Evolutionary conservation across 768 basidiomycete species (phyloP), one percentile per base, ranked within the genome.

Genomic region (Agrocybe praecox): DNA sequence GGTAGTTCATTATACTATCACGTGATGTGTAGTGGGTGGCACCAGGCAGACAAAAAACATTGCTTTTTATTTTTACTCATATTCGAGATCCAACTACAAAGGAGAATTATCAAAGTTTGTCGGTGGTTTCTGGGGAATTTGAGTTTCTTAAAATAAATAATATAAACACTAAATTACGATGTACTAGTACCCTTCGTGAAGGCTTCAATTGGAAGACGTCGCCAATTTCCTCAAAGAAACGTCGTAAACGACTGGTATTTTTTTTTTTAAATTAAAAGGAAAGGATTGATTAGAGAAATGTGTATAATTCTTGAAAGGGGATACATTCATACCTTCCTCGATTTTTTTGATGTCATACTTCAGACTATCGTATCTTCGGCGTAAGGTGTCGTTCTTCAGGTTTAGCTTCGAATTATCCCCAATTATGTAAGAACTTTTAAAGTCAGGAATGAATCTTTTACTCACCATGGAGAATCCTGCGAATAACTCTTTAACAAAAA

Each of bases 261-360:
- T n/a, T n/a, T n/a, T n/a, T n/a, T n/a, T n/a, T n/a, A n/a, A n/a
- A n/a, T n/a, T n/a, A n/a, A n/a, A n/a, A n/a, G n/a, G n/a, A n/a
- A n/a, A n/a, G n/a, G n/a, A n/a, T n/a, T n/a, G n/a, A n/a, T n/a
- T n/a, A n/a, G n/a, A n/a, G n/a, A n/a, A n/a, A n/a, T n/a, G n/a
- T n/a, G n/a, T n/a, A n/a, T n/a, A n/a, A n/a, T n/a, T n/a, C n/a
- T n/a, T n/a, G n/a, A n/a, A n/a, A n/a, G n/a, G n/a, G n/a, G n/a
- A n/a, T n/a, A n/a, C n/a, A n/a, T 43, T 14, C 76, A 47, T 54
- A 83, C 92, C 91, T 86, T 93, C 92, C 74, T 93, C 91, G 17
- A 94, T 89, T 65, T 92, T 92, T 70, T 92, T 92, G 59, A 94
- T 82, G 67, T 92, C 92, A 60, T 93, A 94, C 65, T 94, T 93